Evolutionary conservation across 768 basidiomycete genomes (phyloP), one percentile per base, ranked within the genome.

Genomic region (Dentipellis fragilis): DNA sequence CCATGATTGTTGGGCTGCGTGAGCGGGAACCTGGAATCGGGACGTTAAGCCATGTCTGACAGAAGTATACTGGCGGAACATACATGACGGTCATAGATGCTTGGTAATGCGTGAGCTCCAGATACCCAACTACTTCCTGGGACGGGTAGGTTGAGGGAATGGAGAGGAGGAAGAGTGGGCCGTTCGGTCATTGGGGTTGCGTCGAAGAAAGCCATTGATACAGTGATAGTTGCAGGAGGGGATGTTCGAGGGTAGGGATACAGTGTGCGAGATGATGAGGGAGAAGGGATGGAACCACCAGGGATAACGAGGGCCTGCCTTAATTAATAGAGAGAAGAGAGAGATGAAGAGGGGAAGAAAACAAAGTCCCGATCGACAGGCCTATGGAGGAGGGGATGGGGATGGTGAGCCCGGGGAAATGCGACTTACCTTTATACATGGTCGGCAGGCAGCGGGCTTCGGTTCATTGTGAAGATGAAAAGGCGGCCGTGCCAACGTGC

Each of bases 291-390:
- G 57, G 56, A 11, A 57, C 58, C 68, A 64, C 55, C 67, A 63
- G 50, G 66, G 67, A 66, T 63, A 59, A 60, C 64, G 53, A 64
- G 64, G 65, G 64, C 62, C 65, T 65, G 67, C 66, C 66, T 65
- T 65, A 54, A 61, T 54, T 61, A 34, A 19, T 42, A 48, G 57
- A 52, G 52, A 55, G 58, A 36, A 49, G 19, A 23, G 37, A 57
- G 47, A 37, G 47, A 59, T 45, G 19, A 42, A 45, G 42, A 45
- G n/a, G 55, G 47, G 49, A 52, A 39, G 36, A 54, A 38, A 48
- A 52, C 51, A 55, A 56, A 40, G 60, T 61, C 34, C 49, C 49
- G 49, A 39, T 17, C 17, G 22, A 49, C 38, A 45, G 47, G 45
- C 37, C 21, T 14, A 50, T 17, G 37, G 52, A 49, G 7, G 36